phyloP scores from a whole-genome alignment of 2,329 filamentous ascomycete species.

The Ophiocordyceps robertsii region DNA sequence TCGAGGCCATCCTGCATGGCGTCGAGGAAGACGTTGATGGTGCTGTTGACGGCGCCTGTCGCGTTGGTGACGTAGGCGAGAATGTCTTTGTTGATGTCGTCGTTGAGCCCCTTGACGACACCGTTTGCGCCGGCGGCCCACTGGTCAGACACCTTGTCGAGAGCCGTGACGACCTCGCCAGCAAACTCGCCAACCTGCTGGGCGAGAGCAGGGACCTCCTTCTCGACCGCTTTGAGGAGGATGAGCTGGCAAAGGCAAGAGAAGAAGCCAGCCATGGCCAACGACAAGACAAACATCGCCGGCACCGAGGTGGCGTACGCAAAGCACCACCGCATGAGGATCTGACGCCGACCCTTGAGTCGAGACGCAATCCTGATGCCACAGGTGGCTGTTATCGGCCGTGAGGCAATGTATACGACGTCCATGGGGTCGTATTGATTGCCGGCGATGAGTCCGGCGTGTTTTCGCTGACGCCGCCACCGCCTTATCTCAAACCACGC shows the following conservation, averaged over 20 bases:
- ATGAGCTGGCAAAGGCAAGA: conserved; percentile 73
- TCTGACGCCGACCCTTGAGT: conserved; percentile 53
- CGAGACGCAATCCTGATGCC: conserved; percentile 58
- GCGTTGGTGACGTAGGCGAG: conserved; percentile 79
- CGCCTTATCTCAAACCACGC: conserved; percentile 66
- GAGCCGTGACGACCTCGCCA: conserved; percentile 57
- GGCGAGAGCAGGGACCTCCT: conserved; percentile 63
- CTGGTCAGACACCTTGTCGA: conserved; percentile 58
- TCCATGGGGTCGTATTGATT: conserved; percentile 70
- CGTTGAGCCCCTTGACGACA: conserved; percentile 57
- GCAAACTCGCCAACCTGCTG: conserved; percentile 67
- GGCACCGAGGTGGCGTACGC: conserved; percentile 78
- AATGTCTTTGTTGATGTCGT: conserved; percentile 70
- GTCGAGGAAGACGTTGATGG: conserved; percentile 68
- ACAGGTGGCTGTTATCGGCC: conserved; percentile 58
- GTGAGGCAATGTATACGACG: conserved; percentile 73
- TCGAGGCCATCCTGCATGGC: conserved; percentile 65
- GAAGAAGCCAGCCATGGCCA: conserved; percentile 71
- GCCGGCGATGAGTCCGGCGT: conserved; percentile 50
- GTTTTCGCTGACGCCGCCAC: conserved; percentile 60
- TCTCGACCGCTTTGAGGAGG: conserved; percentile 59
- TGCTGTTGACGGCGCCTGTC: conserved; percentile 71
- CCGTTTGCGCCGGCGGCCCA: conserved; percentile 70
- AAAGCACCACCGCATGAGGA: conserved; percentile 68
- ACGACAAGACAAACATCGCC: conserved; percentile 73